Evolutionary conservation across 345 rosid species (phyloP), one percentile per base, ranked within the genome.

Genomic region (Sonneratia alba): DNA sequence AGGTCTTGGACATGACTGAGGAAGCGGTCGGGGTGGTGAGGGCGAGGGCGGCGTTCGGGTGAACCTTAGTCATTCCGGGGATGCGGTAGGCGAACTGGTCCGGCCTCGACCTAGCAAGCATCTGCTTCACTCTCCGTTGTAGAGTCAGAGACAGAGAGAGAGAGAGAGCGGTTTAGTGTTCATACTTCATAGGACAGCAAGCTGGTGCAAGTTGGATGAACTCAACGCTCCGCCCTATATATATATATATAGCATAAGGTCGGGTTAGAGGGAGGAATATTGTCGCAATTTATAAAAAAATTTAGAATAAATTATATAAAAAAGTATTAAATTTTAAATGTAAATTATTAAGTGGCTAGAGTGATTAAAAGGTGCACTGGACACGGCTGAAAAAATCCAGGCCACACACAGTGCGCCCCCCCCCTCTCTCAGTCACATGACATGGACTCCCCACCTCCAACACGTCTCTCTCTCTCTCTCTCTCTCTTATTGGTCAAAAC

Each of bases 1-100:
- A 15, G 32, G 56, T 76, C 27, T 67, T 69, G 51, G 66, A 42
- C n/a, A 70, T 4, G 66, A 38, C 67, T 40, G 48, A 6, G 45
- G 45, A 42, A 42, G 45, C 7, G 10, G 45, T 42, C 53, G 51
- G 38, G 55, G 45, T 8, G 27, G 66, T 22, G 47, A 66, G 12
- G 32, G 75, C 3, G 53, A 72, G 43, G 3, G 69, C 40, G 11
- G 81, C 43, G 45, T 79, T 87, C 3, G 99, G 99, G 77, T 90
- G 75, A 22, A 95, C 92, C 79, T 83, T 95, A 36, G 88, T 79
- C 99, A 95, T 95, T 64, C 15, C 73, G 32, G 72, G 43, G 34
- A 36, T 21, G 22, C 49, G 49, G 45, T 9, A 24, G 14, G 59
- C n/a, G 37, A 24, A 69, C 34, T 49, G 59, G 45, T 59, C 57